Conservation (phyloP, 805 yeast species). For the Jamesozyma spencerorum region DNA sequence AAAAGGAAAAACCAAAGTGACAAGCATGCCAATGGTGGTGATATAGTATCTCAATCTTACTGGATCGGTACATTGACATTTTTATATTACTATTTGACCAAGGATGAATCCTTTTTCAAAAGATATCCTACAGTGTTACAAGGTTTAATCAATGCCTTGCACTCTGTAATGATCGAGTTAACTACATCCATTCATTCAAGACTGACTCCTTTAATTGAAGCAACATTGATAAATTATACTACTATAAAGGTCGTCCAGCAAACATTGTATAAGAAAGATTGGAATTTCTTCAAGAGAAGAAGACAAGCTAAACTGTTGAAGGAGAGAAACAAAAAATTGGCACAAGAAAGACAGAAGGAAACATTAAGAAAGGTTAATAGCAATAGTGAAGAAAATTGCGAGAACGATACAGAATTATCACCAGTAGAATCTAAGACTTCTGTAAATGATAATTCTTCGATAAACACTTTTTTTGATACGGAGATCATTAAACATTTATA, state of each 20-base stretch:
- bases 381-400: conserved; percentile 1
- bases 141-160: conserved; percentile 45
- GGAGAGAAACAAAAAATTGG: conserved; percentile 7
- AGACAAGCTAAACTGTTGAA: conserved; percentile 20
- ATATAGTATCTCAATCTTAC: conserved; percentile 64
- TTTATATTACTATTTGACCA: conserved; percentile 64
- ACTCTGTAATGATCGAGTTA: conserved; percentile 55
- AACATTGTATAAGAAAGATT: conserved; percentile 65
- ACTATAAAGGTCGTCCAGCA: conserved; percentile 76
- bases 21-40: conserved; percentile 32
- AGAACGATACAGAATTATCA: conserved; percentile 2
- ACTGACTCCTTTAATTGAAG: conserved; percentile 48
- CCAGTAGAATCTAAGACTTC: neutral
- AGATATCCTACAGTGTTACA: conserved; percentile 52
- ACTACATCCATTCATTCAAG: conserved; percentile 58
- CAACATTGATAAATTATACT: conserved; percentile 63
- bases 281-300: conserved; percentile 47
- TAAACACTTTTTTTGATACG: conserved; percentile 41
- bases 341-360: conserved; percentile 6
- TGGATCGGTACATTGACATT: conserved; percentile 82
- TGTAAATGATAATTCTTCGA: conserved; percentile 6
- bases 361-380: neutral
- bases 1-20: conserved; percentile 1
- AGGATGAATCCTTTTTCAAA: conserved; percentile 51
- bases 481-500: conserved; percentile 67